Conservation (phyloP, 108 stramenopile genomes). For the Cylindrotheca fusiformis region DNA sequence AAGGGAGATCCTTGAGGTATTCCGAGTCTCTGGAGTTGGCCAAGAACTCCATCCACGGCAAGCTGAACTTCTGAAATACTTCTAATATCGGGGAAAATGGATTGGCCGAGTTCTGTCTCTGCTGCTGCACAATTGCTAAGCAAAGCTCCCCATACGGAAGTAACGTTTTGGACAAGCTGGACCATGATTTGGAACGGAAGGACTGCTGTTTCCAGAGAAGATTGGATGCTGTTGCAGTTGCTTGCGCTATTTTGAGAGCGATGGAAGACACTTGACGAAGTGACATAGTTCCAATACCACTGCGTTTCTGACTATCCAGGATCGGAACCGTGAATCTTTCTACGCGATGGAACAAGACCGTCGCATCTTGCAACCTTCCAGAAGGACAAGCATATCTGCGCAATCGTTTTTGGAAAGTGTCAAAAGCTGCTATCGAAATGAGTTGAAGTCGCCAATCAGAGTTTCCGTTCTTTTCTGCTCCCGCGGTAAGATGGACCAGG, state of each 20-base stretch:
- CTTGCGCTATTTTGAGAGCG: constrained; percentile 10
- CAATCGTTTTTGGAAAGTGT: constrained; percentile 11
- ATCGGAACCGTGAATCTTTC: too few relatives aligned
- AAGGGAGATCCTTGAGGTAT: constrained; percentile 17
- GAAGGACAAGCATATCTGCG: constrained; percentile 13
- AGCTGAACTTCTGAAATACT: neutral
- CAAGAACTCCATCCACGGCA: constrained; percentile 4
- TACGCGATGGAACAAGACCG: neutral
- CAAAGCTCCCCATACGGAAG: neutral
- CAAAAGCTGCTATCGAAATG: constrained; percentile 17
- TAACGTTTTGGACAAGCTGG: neutral
- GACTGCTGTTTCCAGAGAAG: neutral
- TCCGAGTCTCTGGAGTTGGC: constrained; percentile 1
- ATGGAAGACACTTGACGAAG: constrained; percentile 20
- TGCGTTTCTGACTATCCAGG: neutral
- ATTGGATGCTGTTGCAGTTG: neutral
- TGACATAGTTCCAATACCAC: constrained; percentile 5
- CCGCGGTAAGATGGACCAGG: constrained; percentile 6
- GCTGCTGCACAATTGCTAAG: too few relatives aligned
- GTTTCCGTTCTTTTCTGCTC: constrained; percentile 3
- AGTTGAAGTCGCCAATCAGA: neutral
- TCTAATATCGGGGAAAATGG: too few relatives aligned
- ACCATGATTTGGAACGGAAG: neutral
- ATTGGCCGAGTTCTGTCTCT: too few relatives aligned
- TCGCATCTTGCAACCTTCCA: neutral